Conservation (phyloP, 1,284 basidiomycete genomes). For the Termitomyces sp. region DNA sequence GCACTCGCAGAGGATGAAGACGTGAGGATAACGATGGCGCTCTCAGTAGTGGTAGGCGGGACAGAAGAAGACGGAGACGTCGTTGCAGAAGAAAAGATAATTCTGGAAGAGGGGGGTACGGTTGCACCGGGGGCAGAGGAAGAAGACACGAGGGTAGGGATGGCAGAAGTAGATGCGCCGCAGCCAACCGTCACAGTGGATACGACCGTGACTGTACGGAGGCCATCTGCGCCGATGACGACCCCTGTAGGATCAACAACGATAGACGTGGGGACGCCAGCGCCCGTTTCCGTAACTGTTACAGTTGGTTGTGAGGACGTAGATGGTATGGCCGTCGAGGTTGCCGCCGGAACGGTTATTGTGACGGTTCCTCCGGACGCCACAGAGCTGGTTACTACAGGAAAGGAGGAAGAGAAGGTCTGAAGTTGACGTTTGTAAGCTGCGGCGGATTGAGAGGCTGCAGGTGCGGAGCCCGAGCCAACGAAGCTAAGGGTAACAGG, state of each 20-base stretch:
- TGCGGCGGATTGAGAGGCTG: slow-evolving; percentile 4
- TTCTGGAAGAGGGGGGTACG: not conserved
- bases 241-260: not conserved
- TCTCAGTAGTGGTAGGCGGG: not conserved
- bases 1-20: not conserved
- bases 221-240: not conserved
- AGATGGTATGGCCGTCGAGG: slow-evolving; percentile 1
- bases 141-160: slow-evolving; percentile 6
- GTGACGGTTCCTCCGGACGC: slow-evolving; percentile 1
- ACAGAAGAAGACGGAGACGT: slow-evolving; percentile 20
- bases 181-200: slow-evolving; percentile 4
- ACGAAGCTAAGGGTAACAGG: not conserved
- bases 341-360: slow-evolving; percentile 3
- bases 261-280: not conserved
- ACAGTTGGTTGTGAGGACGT: slow-evolving; percentile 5
- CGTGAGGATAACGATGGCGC: not conserved
- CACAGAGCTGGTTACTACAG: not conserved
- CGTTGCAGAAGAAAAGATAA: slow-evolving; percentile 29
- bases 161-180: slow-evolving; percentile 1
- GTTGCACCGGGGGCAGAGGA: slow-evolving; percentile 21
- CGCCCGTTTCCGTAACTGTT: slow-evolving; percentile 10
- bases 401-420: not conserved
- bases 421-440: slow-evolving; percentile 15
- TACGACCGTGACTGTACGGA: slow-evolving; percentile 1
- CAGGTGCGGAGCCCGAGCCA: not conserved